Base-by-base conservation (phyloP, 179 eudicot species). In the Beta macrorhiza region DNA sequence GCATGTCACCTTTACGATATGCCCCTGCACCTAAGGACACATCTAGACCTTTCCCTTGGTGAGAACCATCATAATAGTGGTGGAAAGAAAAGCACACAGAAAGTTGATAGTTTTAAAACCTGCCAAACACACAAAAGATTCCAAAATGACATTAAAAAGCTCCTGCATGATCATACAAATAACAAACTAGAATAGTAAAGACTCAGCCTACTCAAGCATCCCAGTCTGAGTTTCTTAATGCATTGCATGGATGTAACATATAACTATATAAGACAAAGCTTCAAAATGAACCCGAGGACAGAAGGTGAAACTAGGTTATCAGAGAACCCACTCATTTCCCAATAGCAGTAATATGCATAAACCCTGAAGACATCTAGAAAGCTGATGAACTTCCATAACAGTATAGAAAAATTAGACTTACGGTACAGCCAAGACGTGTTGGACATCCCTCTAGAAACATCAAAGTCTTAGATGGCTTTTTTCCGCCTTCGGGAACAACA, bases 381-480 rank as follows among this genome's bases (percentile, higher is more conserved):
- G 49, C 74, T 65, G 4, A 37, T 22, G 22, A 2, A 67, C 67
- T 20, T 13, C 47, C 70, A 70, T 0, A 44, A 44, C n/a, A 77
- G 72, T 61, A 59, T 51, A 76, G 75, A 3, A 81, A 81, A 73
- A 25, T 64, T 56, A 49, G 67, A 86, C 94, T 89, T 69, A 96
- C 99, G 64, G 98, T 94, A 79, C 98, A 96, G 64, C 93, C 98
- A 81, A 89, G 88, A 63, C 93, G 91, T 75, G 89, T 88, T 37
- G 91, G 94, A 80, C 94, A 90, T 53, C 97, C 99, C 86, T 91
- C 96, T 67, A 96, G 61, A 87, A 96, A 96, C 99, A 96, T 92
- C 85, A 96, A 88, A 51, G 97, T 96, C 82, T 92, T 96, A 42
- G 82, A 86, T 20, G 92, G 91, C 83, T 81, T 91, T 90, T 94